phyloP scores from a whole-genome alignment of 345 rosid species.

The Trapa incisa region DNA sequence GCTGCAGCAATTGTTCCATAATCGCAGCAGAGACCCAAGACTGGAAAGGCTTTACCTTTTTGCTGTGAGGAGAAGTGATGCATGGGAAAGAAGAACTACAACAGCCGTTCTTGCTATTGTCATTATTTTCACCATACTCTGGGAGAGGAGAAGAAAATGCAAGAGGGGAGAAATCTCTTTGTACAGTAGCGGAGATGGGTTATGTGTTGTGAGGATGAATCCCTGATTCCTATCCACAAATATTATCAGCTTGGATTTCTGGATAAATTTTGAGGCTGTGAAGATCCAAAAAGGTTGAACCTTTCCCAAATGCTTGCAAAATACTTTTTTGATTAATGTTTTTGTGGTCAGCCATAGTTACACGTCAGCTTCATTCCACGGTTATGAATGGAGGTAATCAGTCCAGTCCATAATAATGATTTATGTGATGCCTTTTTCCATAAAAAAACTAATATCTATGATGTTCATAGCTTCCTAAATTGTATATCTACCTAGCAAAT shows the following conservation, averaged over 20 bases:
- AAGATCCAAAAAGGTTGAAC: not conserved
- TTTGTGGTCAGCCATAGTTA: not conserved
- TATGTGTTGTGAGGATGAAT: not conserved
- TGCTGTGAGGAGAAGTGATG: not conserved
- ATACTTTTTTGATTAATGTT: not conserved
- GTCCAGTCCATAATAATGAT: not conserved
- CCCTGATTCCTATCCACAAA: slow-evolving; percentile 4
- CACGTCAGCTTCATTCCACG: not conserved
- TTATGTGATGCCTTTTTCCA: no score
- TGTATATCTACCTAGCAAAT: no score
- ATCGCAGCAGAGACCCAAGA: not conserved
- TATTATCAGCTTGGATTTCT: not conserved
- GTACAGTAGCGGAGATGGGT: slow-evolving; percentile 1
- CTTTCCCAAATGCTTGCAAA: not conserved
- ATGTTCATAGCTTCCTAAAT: no score
- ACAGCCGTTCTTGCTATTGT: not conserved
- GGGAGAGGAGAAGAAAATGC: not conserved
- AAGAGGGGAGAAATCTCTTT: not conserved
- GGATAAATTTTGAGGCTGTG: slow-evolving; percentile 4
- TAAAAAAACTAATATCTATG: no score
- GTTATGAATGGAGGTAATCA: not conserved
- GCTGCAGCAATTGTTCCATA: not conserved
- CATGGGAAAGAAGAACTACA: not conserved
- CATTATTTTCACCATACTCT: not conserved
- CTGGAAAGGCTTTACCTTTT: not conserved